Percentiles rank a stretch among this genome's conserved stretches.
Evolutionary conservation across 805 yeast genomes (phyloP).

Genomic region (Candida germanica): DNA sequence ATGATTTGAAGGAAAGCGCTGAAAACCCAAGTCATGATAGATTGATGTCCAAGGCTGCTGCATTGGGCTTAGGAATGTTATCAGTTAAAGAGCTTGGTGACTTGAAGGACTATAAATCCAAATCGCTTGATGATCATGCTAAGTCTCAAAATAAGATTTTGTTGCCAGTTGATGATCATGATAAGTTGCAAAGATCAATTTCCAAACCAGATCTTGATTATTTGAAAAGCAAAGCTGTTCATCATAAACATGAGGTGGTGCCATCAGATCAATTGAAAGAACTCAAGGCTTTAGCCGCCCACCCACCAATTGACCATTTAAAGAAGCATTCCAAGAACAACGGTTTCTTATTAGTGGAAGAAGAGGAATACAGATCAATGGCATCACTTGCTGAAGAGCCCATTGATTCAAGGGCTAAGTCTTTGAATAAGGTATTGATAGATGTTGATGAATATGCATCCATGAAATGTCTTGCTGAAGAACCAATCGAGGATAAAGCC

Average conservation of each 20-base stretch:
- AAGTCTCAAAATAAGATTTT: conserved; percentile 11
- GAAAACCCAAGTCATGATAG: conserved; percentile 10
- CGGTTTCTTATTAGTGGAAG: conserved; percentile 13
- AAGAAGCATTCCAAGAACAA: conserved; percentile 14
- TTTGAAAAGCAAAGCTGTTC: conserved; percentile 15
- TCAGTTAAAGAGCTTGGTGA: conserved; percentile 8
- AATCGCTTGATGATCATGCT: conserved; percentile 12
- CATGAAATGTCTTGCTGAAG: too few relatives aligned
- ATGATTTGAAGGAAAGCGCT: conserved; percentile 13
- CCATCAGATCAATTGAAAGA: conserved; percentile 20
- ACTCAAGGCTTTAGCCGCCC: conserved; percentile 23
- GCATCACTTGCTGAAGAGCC: conserved; percentile 13
- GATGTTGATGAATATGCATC: neutral
- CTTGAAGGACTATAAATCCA: conserved; percentile 8
- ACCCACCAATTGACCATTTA: conserved; percentile 27
- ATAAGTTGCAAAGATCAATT: conserved; percentile 9
- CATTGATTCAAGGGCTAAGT: conserved; percentile 5
- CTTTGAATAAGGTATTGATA: conserved; percentile 2
- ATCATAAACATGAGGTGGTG: conserved; percentile 15
- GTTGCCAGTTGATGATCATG: conserved; percentile 16
- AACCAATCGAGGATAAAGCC: conserved; percentile 18
- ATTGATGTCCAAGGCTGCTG: conserved; percentile 12
- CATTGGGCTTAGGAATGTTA: conserved; percentile 11
- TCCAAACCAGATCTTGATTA: conserved; percentile 19
- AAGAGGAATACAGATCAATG: conserved; percentile 13